Evolutionary conservation across 2,329 filamentous ascomycete species (phyloP), one percentile per base, ranked within the genome.

Genomic region (Venturia effusa): DNA sequence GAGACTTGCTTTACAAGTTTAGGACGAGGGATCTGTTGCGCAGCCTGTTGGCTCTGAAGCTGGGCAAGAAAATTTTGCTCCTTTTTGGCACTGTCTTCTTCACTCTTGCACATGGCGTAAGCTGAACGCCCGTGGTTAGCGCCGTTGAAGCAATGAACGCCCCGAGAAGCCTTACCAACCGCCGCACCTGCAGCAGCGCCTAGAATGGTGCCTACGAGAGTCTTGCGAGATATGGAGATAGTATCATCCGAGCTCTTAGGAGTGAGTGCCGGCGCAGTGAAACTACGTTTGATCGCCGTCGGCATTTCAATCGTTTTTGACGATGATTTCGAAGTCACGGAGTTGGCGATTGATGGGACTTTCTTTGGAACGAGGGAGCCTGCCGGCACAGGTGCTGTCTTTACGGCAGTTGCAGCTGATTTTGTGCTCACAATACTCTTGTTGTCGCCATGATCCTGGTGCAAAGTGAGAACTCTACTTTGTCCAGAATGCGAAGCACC

Each of bases 141-240:
- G 4, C n/a, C 19, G 15, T 57, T 17, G 34, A 34, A n/a, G 1
- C n/a, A 57, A 17, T 22, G 15, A 57, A 17, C 19, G 30, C 34
- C 10, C 1, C 15, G 3, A 57, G 51, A 57, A n/a, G 27, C 27
- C 51, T 19, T 57, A 57, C 51, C 51, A 48, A 89, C 79, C 11
- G 88, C 88, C 41, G 87, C 89, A 45, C 88, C 89, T 22, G 89
- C 89, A 19, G 89, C 90, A 39, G 88, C 89, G 54, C 90, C 90
- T 60, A 96, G 80, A 13, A 95, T 79, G 8, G 89, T 88, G 8
- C 90, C 89, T 57, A 94, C 81, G 51, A 92, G 80, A 24, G 84
- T 83, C 68, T 86, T 86, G 48, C 84, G 80, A 61, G 79, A 81
- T 45, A 67, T 74, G 77, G 67, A 61, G 43, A 64, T 39, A 27